Evolutionary conservation across 2,329 filamentous ascomycete species (phyloP).

Genomic region (Monosporascus sp.): DNA sequence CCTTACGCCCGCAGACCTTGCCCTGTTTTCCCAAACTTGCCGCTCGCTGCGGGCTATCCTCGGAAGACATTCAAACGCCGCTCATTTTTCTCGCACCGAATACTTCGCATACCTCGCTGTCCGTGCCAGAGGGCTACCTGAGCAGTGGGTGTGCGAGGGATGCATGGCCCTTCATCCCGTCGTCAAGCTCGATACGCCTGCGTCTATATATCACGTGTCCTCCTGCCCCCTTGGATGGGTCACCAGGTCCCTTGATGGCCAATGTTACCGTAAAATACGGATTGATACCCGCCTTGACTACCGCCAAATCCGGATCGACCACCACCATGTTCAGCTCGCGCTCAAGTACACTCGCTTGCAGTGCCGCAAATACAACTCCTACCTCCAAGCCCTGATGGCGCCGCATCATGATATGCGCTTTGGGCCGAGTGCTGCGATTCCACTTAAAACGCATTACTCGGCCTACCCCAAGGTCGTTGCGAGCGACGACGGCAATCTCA

Average conservation of each 20-base stretch:
- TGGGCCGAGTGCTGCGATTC: neutral
- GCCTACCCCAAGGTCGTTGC: neutral
- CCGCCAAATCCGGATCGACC: neutral
- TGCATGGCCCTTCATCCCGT: conserved; percentile 3
- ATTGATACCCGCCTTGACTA: neutral
- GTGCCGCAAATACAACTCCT: neutral
- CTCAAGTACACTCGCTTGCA: conserved; percentile 7
- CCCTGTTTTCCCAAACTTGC: neutral
- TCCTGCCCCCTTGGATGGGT: neutral
- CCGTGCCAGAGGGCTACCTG: conserved; percentile 1
- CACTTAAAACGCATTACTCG: neutral
- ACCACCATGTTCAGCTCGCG: conserved; percentile 9
- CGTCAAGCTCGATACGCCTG: neutral
- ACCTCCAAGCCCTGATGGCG: conserved; percentile 1
- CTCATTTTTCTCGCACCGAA: neutral
- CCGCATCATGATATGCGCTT: neutral
- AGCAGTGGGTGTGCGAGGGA: conserved; percentile 4
- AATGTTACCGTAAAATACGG: too few species aligned
- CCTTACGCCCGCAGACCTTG: neutral
- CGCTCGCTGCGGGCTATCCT: neutral
- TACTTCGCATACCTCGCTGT: conserved; percentile 3
- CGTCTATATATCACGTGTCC: neutral
- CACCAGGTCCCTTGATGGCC: neutral
- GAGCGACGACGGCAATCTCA: neutral
- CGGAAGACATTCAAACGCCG: neutral